These are phyloP conservation scores for Solanum gandarillasii DNA, from an alignment of 257 asterid species.

Conservation along the genomic window DNA sequence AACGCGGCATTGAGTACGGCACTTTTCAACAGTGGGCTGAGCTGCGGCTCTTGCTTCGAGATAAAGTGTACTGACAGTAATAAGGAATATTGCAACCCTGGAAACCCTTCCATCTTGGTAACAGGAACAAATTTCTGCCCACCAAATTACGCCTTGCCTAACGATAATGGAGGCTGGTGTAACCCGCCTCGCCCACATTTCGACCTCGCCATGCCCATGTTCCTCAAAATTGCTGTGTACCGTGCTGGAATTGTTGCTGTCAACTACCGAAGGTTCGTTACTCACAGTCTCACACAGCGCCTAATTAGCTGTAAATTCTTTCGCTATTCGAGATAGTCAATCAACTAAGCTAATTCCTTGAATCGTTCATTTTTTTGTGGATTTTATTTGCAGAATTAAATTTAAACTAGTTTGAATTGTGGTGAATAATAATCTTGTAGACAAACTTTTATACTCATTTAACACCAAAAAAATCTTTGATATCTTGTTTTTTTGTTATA, in stretches of 20 bases:
- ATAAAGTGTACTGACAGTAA: conserved; percentile 39
- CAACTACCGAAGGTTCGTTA: conserved; percentile 33
- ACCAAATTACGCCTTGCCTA: conserved; percentile 44
- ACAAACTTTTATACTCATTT: background rate
- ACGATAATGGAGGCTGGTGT: conserved; percentile 58
- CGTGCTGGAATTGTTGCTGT: conserved; percentile 55
- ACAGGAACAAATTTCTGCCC: conserved; percentile 65
- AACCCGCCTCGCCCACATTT: conserved; percentile 64
- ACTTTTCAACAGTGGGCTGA: conserved; percentile 57
- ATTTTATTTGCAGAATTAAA: background rate
- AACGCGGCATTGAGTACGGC: conserved; percentile 72
- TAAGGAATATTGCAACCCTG: conserved; percentile 37
- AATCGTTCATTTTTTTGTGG: background rate
- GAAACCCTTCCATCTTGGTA: conserved; percentile 43
- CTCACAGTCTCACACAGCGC: background rate
- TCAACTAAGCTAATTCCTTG: background rate
- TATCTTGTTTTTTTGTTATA: background rate
- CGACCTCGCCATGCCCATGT: conserved; percentile 64
- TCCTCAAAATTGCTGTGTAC: conserved; percentile 43
- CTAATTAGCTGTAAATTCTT: background rate
- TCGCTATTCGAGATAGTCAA: no score
- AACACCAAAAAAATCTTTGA: background rate
- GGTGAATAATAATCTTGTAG: background rate
- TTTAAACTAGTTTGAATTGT: background rate
- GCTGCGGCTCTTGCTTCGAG: conserved; percentile 78